A percentile compares a stretch with the other conserved stretches of the same genome.
Conservation (phyloP, 345 rosid genomes). For the Eutrema heterophyllum region DNA sequence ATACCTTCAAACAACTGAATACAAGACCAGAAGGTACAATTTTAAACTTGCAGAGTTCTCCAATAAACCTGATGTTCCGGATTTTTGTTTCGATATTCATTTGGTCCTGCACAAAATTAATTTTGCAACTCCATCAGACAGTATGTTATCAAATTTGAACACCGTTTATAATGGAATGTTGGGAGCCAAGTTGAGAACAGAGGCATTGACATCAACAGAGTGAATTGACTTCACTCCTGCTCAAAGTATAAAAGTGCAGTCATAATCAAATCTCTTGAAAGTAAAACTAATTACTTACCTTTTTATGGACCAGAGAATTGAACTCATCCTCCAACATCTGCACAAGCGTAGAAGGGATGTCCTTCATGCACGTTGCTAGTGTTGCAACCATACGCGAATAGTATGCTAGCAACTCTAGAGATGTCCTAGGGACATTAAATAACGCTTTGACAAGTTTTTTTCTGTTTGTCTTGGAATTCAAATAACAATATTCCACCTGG, state of each 20-base stretch:
- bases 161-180: background rate
- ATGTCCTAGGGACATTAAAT: constrained; percentile 95
- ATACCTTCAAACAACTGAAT: constrained; percentile 95
- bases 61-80: constrained; percentile 94
- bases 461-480: constrained; percentile 89
- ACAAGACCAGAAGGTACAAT: constrained; percentile 78
- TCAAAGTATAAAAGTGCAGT: constrained; percentile 13
- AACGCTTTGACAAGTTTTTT: constrained; percentile 93
- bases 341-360: constrained; percentile 77
- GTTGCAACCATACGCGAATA: constrained; percentile 98
- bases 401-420: constrained; percentile 90
- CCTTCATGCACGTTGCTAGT: constrained; percentile 93
- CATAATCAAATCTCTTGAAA: background rate
- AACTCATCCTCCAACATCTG: constrained; percentile 99
- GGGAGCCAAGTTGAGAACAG: background rate
- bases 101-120: constrained; percentile 75
- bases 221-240: constrained; percentile 1
- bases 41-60: constrained; percentile 96
- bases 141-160: background rate
- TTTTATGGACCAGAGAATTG: constrained; percentile 86
- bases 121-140: constrained; percentile 14
- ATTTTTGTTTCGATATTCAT: constrained; percentile 98
- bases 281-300: constrained; percentile 40
- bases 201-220: background rate
- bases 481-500: constrained; percentile 97